Percentiles rank a stretch among this genome's conserved stretches.
Conservation (phyloP, 805 yeast genomes). For the Candida ipomoeae region DNA sequence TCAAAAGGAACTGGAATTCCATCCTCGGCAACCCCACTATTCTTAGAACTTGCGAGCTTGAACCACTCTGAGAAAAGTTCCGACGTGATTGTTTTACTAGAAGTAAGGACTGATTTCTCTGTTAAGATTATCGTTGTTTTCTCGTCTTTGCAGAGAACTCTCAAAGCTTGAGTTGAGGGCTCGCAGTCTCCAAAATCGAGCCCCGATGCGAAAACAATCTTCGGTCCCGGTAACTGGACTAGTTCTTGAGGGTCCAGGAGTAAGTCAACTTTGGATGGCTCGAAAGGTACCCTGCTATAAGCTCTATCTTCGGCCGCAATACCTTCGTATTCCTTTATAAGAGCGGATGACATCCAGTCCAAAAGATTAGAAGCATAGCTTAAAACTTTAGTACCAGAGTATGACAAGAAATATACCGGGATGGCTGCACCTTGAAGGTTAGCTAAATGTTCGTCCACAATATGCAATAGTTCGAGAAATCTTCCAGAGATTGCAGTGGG, state of each 20-base stretch:
- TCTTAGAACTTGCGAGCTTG: constrained; percentile 30
- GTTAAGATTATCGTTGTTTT: constrained; percentile 72
- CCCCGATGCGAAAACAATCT: constrained; percentile 76
- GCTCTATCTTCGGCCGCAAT: constrained; percentile 18
- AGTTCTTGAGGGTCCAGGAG: constrained; percentile 56
- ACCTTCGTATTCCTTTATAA: constrained; percentile 79
- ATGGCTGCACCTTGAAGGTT: constrained; percentile 43
- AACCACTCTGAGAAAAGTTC: constrained; percentile 55
- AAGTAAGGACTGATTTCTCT: constrained; percentile 43
- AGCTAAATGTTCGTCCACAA: constrained; percentile 64
- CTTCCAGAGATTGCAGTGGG: constrained; percentile 83
- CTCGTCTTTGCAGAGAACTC: constrained; percentile 56
- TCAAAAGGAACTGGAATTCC: constrained; percentile 57
- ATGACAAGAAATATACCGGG: constrained; percentile 74
- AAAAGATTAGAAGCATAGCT: constrained; percentile 83
- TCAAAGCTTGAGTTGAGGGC: constrained; percentile 48
- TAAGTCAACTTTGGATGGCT: constrained; percentile 55
- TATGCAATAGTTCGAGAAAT: constrained; percentile 69
- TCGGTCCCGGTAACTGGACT: constrained; percentile 56
- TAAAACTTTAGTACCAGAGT: constrained; percentile 72
- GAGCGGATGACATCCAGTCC: constrained; percentile 92
- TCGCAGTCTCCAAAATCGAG: constrained; percentile 62
- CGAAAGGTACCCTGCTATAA: constrained; percentile 64
- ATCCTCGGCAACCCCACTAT: constrained; percentile 46
- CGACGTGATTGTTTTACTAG: constrained; percentile 43